Percentiles rank a stretch among this genome's conserved stretches.
Evolutionary conservation across 306 rosid species (phyloP).

Genomic region (Parietaria judaica): DNA sequence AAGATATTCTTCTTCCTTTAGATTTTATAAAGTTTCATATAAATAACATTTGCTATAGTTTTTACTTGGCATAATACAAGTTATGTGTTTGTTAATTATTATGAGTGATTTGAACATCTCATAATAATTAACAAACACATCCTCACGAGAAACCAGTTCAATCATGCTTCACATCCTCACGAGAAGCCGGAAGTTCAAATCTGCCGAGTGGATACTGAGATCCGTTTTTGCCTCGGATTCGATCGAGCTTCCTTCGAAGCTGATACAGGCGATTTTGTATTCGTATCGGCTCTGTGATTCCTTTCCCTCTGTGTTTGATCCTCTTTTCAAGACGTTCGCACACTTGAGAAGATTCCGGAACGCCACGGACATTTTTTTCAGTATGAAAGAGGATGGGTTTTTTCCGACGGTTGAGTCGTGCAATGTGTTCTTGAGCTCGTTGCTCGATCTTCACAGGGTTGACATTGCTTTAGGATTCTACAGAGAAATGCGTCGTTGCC

Average conservation of each 20-base stretch:
- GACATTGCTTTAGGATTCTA: slow-evolving; percentile 47
- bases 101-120: no score
- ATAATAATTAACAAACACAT: no score
- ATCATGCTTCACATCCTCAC: slow-evolving; percentile 63
- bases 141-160: slow-evolving; percentile 42
- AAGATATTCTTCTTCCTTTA: no score
- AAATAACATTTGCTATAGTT: no score
- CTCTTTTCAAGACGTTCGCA: slow-evolving; percentile 71
- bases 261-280: slow-evolving; percentile 50
- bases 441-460: slow-evolving; percentile 47
- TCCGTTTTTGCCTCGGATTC: slow-evolving; percentile 24
- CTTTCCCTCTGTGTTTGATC: slow-evolving; percentile 57
- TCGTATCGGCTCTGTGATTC: slow-evolving; percentile 54
- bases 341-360: slow-evolving; percentile 51
- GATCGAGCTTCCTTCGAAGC: slow-evolving; percentile 32
- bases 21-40: no score
- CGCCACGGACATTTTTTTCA: slow-evolving; percentile 46
- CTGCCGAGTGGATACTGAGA: slow-evolving; percentile 42
- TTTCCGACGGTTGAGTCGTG: slow-evolving; percentile 64
- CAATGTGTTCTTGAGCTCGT: slow-evolving; percentile 58
- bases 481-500: slow-evolving; percentile 34
- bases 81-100: no score
- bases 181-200: slow-evolving; percentile 47
- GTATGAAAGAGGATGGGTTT: slow-evolving; percentile 70
- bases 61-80: no score